Base-by-base conservation (phyloP, 2,329 filamentous ascomycete species). In the Pyricularia pennisetigena region DNA sequence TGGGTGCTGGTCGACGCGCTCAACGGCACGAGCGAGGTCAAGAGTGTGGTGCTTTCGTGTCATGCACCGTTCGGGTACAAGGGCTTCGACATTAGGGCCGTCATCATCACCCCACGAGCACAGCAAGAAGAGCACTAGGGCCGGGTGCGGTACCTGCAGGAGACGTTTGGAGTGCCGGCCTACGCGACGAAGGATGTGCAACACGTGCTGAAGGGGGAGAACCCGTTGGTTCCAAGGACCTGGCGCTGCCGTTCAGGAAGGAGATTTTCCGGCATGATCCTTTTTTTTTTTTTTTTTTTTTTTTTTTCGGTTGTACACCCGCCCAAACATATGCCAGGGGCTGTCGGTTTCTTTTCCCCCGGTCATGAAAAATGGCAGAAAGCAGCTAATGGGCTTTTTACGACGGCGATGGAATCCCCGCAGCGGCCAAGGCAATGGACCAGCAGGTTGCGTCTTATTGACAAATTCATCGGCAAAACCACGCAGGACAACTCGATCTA, bases 21-120 rank as follows among this genome's bases (percentile, higher is more conserved):
- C 23, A 23, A 64, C 62, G 73, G 73, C 23, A 63, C 71, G 0
- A 71, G 72, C 3, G 69, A 73, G 41, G 72, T 69, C 20, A 35
- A 29, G 62, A 62, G 41, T 8, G 68, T 74, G 32, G 68, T 74
- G 7, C 65, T 73, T 3, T 69, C 71, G 1, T 72, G 72, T 20
- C 68, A 73, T 1, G 65, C 69, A 32, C 62, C 67, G 2, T 71
- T 74, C 20, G 72, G 72, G 2, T 75, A 71, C 66, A 65, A 65
- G 0, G 71, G 70, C 10, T 61, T n/a, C 7, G 72, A 75, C 62
- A 71, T 75, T 16, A 73, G 82, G 63, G 72, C 71, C 9, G 65
- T 75, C 1, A 64, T 75, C 68, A 72, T 75, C 66, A 75, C 73
- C 73, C 1, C 74, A 75, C 35, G 74, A 75, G 69, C 74, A 75